phyloP scores from a whole-genome alignment of 768 basidiomycete genomes.

The Phylloporus rhodoxanthus region DNA sequence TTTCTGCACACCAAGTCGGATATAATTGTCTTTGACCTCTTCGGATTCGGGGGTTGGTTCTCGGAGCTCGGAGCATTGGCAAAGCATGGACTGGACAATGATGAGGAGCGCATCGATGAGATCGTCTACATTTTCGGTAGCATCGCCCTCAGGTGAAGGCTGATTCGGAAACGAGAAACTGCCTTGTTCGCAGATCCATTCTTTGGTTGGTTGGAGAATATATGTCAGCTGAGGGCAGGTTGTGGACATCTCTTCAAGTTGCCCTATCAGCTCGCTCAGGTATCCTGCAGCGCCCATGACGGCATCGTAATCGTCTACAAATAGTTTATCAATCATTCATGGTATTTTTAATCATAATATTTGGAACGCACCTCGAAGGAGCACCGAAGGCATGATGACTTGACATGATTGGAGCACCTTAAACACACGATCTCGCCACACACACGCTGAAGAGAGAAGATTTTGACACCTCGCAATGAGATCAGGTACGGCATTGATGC shows the following conservation, averaged over 20 bases:
- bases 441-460: slow-evolving; percentile 20
- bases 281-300: slow-evolving; percentile 26
- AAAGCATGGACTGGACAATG: slow-evolving; percentile 55
- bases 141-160: neutral
- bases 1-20: slow-evolving; percentile 42
- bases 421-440: slow-evolving; percentile 27
- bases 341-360: neutral
- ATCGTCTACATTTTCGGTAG: slow-evolving; percentile 26
- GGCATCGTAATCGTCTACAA: slow-evolving; percentile 33
- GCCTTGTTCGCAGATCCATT: slow-evolving; percentile 30
- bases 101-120: slow-evolving; percentile 63
- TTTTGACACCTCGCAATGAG: slow-evolving; percentile 27
- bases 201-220: slow-evolving; percentile 21
- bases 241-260: slow-evolving; percentile 24
- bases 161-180: slow-evolving; percentile 13
- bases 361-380: slow-evolving; percentile 34
- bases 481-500: slow-evolving; percentile 10
- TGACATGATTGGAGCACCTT: slow-evolving; percentile 19
- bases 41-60: slow-evolving; percentile 19
- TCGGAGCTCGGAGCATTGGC: slow-evolving; percentile 29
- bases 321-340: neutral
- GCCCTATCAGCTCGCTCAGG: slow-evolving; percentile 19
- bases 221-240: slow-evolving; percentile 27
- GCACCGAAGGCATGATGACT: slow-evolving; percentile 23
- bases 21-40: slow-evolving; percentile 42